Percentiles rank a stretch among this genome's conserved stretches.
phyloP scores from a whole-genome alignment of 305 asterid genomes.

The Salvia sclarea region DNA sequence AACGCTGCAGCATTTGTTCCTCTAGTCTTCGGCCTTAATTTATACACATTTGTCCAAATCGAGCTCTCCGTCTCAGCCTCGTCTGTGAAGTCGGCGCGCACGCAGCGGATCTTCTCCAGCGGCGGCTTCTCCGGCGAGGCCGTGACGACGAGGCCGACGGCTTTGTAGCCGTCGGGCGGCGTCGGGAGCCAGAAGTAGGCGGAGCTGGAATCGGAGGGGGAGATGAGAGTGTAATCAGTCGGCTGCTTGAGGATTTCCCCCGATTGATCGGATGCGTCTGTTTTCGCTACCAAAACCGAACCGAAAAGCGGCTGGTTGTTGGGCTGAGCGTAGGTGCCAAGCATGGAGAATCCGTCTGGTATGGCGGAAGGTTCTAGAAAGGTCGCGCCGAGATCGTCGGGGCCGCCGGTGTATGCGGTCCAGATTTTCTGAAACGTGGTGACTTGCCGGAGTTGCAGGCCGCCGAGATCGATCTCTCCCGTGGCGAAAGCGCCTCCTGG shows the following conservation, averaged over 20 bases:
- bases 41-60: constrained; percentile 64
- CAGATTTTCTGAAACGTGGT: constrained; percentile 53
- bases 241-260: constrained; percentile 58
- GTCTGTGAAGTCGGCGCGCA: constrained; percentile 62
- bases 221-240: constrained; percentile 58
- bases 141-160: constrained; percentile 69
- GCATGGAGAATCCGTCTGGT: constrained; percentile 82
- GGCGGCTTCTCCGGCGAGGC: constrained; percentile 62
- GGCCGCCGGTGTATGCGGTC: constrained; percentile 54
- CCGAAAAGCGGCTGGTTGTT: constrained; percentile 71
- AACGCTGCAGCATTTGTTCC: constrained; percentile 53
- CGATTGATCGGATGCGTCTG: constrained; percentile 37
- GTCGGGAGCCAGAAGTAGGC: constrained; percentile 77
- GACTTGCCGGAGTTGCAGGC: constrained; percentile 56
- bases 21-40: constrained; percentile 53
- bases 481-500: constrained; percentile 58
- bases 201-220: constrained; percentile 28
- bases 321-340: constrained; percentile 76
- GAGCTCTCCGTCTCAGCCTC: constrained; percentile 47
- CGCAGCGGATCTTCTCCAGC: constrained; percentile 59
- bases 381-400: constrained; percentile 59
- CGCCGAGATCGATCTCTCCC: constrained; percentile 80
- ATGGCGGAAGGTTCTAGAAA: constrained; percentile 69
- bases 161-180: constrained; percentile 66
- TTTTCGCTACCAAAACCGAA: constrained; percentile 61